Base-by-base conservation (phyloP, 2,329 filamentous ascomycete genomes). In the Monosporascus sp. region DNA sequence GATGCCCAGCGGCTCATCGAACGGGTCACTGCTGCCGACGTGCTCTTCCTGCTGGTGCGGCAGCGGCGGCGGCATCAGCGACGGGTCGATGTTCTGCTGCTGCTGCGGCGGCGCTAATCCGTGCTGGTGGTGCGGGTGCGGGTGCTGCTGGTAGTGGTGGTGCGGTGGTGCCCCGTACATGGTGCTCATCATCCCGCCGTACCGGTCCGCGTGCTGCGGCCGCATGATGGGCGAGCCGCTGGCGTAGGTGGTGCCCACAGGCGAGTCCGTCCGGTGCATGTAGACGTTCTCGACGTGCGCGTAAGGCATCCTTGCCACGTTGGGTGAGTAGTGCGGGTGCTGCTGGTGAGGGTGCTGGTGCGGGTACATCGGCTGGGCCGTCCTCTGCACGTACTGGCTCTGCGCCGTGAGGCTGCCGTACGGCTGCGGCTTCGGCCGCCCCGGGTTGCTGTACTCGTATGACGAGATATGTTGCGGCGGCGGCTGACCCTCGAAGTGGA, bases 351-450 rank as follows among this genome's bases (percentile, higher is more conserved):
- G 27, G 27, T 31, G 27, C 27, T 46, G 25, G 11, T 20, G 42
- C 22, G 14, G 42, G 22, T 46, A 46, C 42, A 46, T 46, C 14
- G 5, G 42, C 24, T 46, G 42, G 20, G 42, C 22, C 24, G 22
- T 17, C 20, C 15, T 46, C 42, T 46, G 42, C n/a, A 14, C n/a
- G 41, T 44, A 44, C 41, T 17, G 38, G 17, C 17, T 6, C 38
- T 41, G 38, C 18, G 18, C 17, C 17, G 18, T 20, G 18, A 17
- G 1, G n/a, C 11, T 46, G 17, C 66, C 69, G 59, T 76, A 77
- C 18, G 67, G 66, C 24, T 62, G 60, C n/a, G 71, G 64, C 51
- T 70, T 56, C n/a, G 68, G 67, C 60, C 72, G 72, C 18, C 64
- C 65, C 3, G 68, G 66, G 54, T 70, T 68, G 37, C 59, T 57